Base-by-base conservation (phyloP, 2,329 filamentous ascomycete species). In the Chaetomiaceae sp. region DNA sequence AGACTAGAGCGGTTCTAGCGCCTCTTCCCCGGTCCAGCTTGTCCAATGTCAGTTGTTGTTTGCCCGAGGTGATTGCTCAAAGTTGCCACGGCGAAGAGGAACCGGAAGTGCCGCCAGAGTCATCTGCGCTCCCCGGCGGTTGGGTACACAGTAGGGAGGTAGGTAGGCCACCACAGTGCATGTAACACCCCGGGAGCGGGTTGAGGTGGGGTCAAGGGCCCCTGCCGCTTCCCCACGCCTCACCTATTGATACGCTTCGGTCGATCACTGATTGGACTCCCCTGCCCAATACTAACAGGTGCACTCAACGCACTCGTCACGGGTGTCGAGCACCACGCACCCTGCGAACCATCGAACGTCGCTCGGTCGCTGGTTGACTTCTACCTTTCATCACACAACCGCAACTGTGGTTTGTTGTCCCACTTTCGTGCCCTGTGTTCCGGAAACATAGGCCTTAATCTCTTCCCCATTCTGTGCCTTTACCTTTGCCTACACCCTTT, bases 261-360 rank as follows among this genome's bases (percentile, higher is more conserved):
- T 33, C 59, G 53, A 59, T 58, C 55, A 56, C 53, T 57, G 56
- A 58, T 60, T 60, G 51, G 58, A 20, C 33, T 48, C 45, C n/a
- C 41, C 49, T 50, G 51, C 52, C 56, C 44, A 47, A 27, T 29
- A 20, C 27, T 11, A 10, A 11, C n/a, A 42, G 29, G 21, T 11
- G 30, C 48, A 29, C 18, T 48, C 25, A 29, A 38, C 23, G 18
- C 14, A n/a, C 32, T 45, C 55, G 60, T 62, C 60, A 62, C 58
- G 60, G 58, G 58, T 37, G 29, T 53, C 50, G 41, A 23, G 43
- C 46, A 32, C 37, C 40, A 37, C 23, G 41, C 32, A 33, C 7
- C 32, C 32, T 5, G 7, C 32, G 14, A 33, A 4, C 7, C 25
- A 33, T n/a, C 7, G 14, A 36, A 21, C 27, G n/a, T 34, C 30